Evolutionary conservation across 495 filamentous ascomycete species (phyloP).

Genomic region (Clavariopsis aquatica): DNA sequence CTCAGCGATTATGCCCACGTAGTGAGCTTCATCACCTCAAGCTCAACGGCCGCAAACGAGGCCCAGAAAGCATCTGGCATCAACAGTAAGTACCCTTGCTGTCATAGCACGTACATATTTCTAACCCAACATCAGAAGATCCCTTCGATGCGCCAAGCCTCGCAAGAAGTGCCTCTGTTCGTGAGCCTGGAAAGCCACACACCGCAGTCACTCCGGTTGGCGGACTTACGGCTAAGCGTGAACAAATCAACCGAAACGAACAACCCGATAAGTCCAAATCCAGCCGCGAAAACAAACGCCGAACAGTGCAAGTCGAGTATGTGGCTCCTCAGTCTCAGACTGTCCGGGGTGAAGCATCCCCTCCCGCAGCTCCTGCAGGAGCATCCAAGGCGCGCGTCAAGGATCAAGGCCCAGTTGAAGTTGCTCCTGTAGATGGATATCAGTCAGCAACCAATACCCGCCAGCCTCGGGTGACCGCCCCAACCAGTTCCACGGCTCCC

Average conservation of each 20-base stretch:
- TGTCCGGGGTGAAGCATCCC: conserved; percentile 58
- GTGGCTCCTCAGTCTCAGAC: conserved; percentile 89
- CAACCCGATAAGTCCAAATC: conserved; percentile 62
- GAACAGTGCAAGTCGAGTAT: conserved; percentile 97
- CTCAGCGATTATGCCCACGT: conserved; percentile 93
- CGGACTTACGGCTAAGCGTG: conserved; percentile 72
- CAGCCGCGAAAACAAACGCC: conserved; percentile 78
- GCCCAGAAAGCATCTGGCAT: conserved; percentile 78
- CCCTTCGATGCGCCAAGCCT: conserved; percentile 65
- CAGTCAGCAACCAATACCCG: conserved; percentile 44
- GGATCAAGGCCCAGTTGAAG: conserved; percentile 54
- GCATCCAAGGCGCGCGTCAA: conserved; percentile 53
- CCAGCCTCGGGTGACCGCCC: conserved; percentile 50
- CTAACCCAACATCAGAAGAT: conserved; percentile 49
- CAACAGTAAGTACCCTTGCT: conserved; percentile 55
- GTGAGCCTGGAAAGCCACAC: conserved; percentile 76
- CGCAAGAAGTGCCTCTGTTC: conserved; percentile 83
- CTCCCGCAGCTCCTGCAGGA: conserved; percentile 41
- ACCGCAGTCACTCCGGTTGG: conserved; percentile 59
- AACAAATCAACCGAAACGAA: conserved; percentile 70
- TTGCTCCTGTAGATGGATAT: conserved; percentile 35
- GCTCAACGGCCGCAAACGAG: conserved; percentile 81
- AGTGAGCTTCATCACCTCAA: conserved; percentile 94
- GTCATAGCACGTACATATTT: conserved; percentile 14
- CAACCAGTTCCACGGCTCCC: conserved; percentile 50